Conservation (phyloP, 805 yeast species). For the Candida sphagnicola region DNA sequence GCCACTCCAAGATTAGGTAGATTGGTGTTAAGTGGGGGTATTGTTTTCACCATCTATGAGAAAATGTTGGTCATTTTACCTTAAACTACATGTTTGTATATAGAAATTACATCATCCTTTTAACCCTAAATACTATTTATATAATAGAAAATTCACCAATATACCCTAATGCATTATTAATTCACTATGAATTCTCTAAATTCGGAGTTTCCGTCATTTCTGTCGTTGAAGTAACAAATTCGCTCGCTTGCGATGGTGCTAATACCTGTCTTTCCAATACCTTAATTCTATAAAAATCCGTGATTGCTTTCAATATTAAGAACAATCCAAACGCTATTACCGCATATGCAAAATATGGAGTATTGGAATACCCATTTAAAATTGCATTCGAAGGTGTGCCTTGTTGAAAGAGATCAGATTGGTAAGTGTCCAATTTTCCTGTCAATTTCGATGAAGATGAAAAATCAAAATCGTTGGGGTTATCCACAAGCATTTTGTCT, state of each 20-base stretch:
- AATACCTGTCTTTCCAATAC: constrained; percentile 65
- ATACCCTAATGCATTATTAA: too few species aligned
- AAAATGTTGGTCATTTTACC: constrained; percentile 67
- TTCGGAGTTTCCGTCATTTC: constrained; percentile 3
- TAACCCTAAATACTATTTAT: too few species aligned
- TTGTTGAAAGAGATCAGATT: constrained; percentile 22
- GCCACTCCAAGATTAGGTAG: constrained; percentile 97
- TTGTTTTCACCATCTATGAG: constrained; percentile 94
- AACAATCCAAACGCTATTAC: constrained; percentile 67
- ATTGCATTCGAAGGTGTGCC: constrained; percentile 2
- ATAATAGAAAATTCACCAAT: not conserved
- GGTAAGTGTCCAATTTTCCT: constrained; percentile 27
- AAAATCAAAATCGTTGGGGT: constrained; percentile 32
- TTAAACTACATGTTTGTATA: not conserved
- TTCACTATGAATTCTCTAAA: not conserved
- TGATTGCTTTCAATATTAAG: constrained; percentile 61
- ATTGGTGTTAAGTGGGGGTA: constrained; percentile 90
- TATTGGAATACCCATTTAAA: constrained; percentile 6
- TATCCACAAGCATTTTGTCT: constrained; percentile 25
- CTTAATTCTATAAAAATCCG: constrained; percentile 72
- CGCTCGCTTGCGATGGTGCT: constrained; percentile 35
- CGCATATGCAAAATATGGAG: constrained; percentile 57
- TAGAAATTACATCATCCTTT: not conserved
- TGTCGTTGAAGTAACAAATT: constrained; percentile 5
- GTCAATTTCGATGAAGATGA: constrained; percentile 21